Conservation (phyloP, 805 yeast genomes). For the Nakazawaea populi region DNA sequence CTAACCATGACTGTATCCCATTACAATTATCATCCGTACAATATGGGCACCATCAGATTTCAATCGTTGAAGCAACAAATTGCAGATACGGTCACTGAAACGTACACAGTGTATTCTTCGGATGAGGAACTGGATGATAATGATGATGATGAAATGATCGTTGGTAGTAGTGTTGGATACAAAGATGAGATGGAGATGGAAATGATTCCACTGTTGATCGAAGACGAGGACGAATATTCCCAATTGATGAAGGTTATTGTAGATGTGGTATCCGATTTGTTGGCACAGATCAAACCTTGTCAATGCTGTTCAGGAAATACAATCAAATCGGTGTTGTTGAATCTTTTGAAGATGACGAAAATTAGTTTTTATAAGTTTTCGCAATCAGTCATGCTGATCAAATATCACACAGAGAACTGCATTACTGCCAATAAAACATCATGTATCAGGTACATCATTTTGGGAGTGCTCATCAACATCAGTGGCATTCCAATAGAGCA, state of each 20-base stretch:
- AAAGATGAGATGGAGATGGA: not conserved
- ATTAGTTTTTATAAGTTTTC: not conserved
- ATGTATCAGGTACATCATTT: constrained; percentile 3
- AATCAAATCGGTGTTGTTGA: not conserved
- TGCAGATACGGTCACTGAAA: not conserved
- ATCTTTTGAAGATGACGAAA: not conserved
- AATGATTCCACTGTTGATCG: not conserved
- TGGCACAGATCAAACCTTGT: not conserved
- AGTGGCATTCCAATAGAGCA: not conserved
- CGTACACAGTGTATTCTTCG: not conserved
- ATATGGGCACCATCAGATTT: not conserved
- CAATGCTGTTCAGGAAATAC: not conserved
- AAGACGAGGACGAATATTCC: not conserved
- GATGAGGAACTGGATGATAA: not conserved
- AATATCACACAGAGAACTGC: not conserved
- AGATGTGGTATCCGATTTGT: not conserved
- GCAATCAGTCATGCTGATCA: not conserved
- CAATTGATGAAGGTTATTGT: constrained; percentile 8
- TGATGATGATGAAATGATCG: no score
- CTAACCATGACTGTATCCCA: not conserved
- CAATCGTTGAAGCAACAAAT: not conserved
- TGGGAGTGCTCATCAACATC: not conserved
- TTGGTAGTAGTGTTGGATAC: not conserved
- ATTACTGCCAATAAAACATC: not conserved
- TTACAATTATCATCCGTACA: not conserved